Percentiles rank a stretch among this genome's conserved stretches.
phyloP scores from a whole-genome alignment of 192 early-diverging fungal species.

The Haplosporangium gracile region DNA sequence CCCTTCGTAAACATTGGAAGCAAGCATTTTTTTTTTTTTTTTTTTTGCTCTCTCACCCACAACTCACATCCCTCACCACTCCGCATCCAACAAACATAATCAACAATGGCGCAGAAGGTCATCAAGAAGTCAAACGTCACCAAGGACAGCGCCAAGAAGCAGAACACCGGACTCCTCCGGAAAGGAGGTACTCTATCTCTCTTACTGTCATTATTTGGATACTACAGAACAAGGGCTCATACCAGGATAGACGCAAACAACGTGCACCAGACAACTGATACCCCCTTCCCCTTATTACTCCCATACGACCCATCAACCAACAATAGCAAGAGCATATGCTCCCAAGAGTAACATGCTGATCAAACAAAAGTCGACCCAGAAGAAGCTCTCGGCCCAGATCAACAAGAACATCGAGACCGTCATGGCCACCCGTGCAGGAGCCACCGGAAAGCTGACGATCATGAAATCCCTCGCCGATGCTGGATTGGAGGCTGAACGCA shows the following conservation, averaged over 20 bases:
- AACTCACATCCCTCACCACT: not conserved
- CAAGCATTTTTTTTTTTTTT: constrained; percentile 4
- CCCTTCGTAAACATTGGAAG: not conserved
- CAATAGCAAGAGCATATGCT: constrained; percentile 43
- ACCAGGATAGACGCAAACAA: not conserved
- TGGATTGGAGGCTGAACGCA: constrained; percentile 61
- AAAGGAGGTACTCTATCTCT: constrained; percentile 35
- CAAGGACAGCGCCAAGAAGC: constrained; percentile 49
- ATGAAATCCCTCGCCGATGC: constrained; percentile 78
- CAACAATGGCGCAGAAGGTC: constrained; percentile 45
- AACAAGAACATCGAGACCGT: constrained; percentile 69
- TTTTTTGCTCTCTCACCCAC: not conserved
- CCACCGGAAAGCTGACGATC: constrained; percentile 84
- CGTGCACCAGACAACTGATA: not conserved
- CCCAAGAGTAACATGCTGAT: constrained; percentile 55
- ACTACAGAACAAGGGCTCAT: not conserved
- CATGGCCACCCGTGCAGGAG: constrained; percentile 81
- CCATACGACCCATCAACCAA: too few species aligned
- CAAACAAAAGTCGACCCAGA: constrained; percentile 52
- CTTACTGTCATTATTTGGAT: too few species aligned
- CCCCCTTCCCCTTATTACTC: not conserved
- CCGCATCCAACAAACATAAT: not conserved
- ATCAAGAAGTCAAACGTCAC: constrained; percentile 44
- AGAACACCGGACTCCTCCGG: constrained; percentile 47
- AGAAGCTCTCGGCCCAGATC: constrained; percentile 66